Base-by-base conservation (phyloP, 1,284 basidiomycete genomes). In the Blastosporella zonata region DNA sequence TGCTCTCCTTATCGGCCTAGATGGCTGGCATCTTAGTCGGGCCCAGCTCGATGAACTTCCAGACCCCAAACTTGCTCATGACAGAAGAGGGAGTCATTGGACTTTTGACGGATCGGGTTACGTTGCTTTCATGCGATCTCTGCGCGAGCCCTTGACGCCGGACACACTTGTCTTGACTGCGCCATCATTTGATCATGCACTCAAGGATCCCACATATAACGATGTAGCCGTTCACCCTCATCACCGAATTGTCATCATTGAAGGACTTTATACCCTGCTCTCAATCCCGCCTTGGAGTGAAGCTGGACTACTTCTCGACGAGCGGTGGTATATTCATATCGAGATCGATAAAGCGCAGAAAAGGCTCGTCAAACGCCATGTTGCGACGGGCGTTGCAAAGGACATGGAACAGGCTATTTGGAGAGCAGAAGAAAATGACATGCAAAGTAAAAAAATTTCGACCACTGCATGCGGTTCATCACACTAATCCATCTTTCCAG, bases 21-120 rank as follows among this genome's bases (percentile, higher is more conserved):
- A 95, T 62, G 93, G 92, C 10, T 95, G 91, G 90, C 91, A 95
- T 65, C 65, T 84, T 51, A 75, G 82, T 51, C 75, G 87, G 43
- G 73, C 79, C 13, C 74, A 87, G 63, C 75, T 90, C 37, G 78
- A 87, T 66, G 63, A 73, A 50, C 73, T 90, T 59, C 78, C 83
- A 23, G 81, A 93, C 60, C 82, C 90, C 0, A 71, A 80, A 55
- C 73, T 81, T 17, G 90, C 91, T 0, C 81, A 84, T 54, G 86
- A 85, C 55, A 66, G 70, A 57, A 66, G 73, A 36, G 90, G 87
- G 5, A 78, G 71, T n/a, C 84, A 87, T 59, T 89, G 84, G 84
- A 87, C 85, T 6, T 87, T 87, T 55, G 81, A 87, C 53, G 76
- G 73, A 8, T 55, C 65, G 4, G 72, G 75, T 22, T 95, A 93